Conservation (phyloP, 2,329 filamentous ascomycete species). For the Scytalidium lignicola region DNA sequence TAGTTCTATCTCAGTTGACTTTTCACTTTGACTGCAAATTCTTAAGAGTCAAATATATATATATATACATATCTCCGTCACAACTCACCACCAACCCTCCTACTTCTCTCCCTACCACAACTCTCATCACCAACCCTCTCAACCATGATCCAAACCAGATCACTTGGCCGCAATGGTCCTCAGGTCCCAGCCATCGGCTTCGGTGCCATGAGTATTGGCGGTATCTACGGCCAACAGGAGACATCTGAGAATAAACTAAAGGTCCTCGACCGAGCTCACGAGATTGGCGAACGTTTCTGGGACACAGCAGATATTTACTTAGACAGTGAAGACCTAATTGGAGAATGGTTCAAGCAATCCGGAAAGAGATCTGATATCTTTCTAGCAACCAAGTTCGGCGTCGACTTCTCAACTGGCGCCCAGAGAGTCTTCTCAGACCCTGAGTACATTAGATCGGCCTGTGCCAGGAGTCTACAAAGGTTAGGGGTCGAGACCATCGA, state of each 20-base stretch:
- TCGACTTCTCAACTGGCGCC: background rate
- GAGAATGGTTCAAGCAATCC: constrained; percentile 38
- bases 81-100: too few species aligned
- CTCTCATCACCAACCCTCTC: too few species aligned
- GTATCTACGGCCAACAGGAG: constrained; percentile 24
- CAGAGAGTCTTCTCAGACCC: background rate
- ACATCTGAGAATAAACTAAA: constrained; percentile 29
- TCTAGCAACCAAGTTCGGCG: constrained; percentile 44
- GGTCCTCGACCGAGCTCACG: constrained; percentile 32
- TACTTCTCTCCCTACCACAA: too few species aligned
- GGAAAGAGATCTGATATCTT: constrained; percentile 40
- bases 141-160: constrained; percentile 8
- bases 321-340: constrained; percentile 39
- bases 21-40: too few species aligned
- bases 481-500: constrained; percentile 50
- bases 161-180: constrained; percentile 14
- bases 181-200: constrained; percentile 21
- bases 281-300: constrained; percentile 31
- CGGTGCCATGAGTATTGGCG: constrained; percentile 16
- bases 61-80: too few species aligned
- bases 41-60: too few species aligned
- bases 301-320: constrained; percentile 33
- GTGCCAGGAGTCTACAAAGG: constrained; percentile 34
- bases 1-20: too few species aligned
- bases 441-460: constrained; percentile 17